A percentile compares a stretch with the other conserved stretches of the same genome.
These are phyloP conservation scores for Alternaria angustiovoidea DNA, from an alignment of 2,329 filamentous ascomycete genomes.

Conservation along the genomic window DNA sequence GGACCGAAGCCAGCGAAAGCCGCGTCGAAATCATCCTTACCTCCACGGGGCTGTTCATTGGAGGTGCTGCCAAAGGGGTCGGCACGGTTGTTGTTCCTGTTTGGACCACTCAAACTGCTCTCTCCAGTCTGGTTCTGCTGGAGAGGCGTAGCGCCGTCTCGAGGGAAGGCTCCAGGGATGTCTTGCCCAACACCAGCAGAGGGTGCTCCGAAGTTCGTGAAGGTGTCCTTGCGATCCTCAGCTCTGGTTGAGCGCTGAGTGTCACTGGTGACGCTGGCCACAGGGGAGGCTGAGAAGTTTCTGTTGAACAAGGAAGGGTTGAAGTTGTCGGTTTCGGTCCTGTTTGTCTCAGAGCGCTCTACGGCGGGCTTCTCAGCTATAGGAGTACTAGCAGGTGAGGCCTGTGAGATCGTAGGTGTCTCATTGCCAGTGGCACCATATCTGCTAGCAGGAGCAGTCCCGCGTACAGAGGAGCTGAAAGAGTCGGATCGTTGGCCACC, in stretches of 20 bases:
- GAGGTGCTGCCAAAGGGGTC: slow-evolving; percentile 52
- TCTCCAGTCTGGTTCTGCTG: slow-evolving; percentile 59
- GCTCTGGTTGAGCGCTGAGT: slow-evolving; percentile 46
- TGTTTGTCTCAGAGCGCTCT: slow-evolving; percentile 46
- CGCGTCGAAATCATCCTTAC: slow-evolving; percentile 84
- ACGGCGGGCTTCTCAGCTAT: slow-evolving; percentile 58
- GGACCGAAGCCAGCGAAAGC: slow-evolving; percentile 79
- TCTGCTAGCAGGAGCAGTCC: slow-evolving; percentile 75
- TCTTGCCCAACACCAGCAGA: slow-evolving; percentile 35
- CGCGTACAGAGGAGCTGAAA: slow-evolving; percentile 78
- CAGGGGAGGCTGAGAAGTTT: slow-evolving; percentile 50
- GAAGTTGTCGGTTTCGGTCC: slow-evolving; percentile 48
- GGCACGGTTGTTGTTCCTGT: slow-evolving; percentile 51
- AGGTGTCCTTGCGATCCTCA: slow-evolving; percentile 53
- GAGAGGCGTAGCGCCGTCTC: slow-evolving; percentile 52
- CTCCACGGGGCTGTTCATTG: slow-evolving; percentile 48
- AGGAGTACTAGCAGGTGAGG: slow-evolving; percentile 57
- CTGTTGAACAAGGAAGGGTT: slow-evolving; percentile 49
- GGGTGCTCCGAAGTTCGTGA: slow-evolving; percentile 48
- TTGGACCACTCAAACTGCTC: slow-evolving; percentile 58
- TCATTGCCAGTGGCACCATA: slow-evolving; percentile 62
- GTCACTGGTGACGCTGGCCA: slow-evolving; percentile 52
- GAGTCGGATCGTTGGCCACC: slow-evolving; percentile 68
- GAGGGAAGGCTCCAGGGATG: slow-evolving; percentile 60
- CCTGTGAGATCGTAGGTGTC: slow-evolving; percentile 56